A percentile compares a stretch with the other conserved stretches of the same genome.
These are phyloP conservation scores for Asterionellopsis glacialis DNA, from an alignment of 108 stramenopile species.

Conservation along the genomic window DNA sequence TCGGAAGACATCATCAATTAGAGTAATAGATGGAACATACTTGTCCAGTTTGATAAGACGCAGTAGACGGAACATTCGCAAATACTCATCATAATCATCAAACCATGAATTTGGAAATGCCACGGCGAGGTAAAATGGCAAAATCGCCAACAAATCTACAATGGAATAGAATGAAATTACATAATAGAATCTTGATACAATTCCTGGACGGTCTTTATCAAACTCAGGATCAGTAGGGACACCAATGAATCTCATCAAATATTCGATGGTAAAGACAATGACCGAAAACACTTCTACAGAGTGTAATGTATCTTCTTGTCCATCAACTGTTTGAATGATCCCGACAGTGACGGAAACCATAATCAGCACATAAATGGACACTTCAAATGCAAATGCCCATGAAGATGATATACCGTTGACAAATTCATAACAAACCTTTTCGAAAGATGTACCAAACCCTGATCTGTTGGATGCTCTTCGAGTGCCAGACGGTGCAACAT, in stretches of 20 bases:
- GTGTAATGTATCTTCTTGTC: slow-evolving; percentile 51
- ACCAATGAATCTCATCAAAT: slow-evolving; percentile 71
- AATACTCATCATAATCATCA: slow-evolving; percentile 82
- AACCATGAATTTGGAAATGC: slow-evolving; percentile 54
- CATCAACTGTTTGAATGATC: slow-evolving; percentile 60
- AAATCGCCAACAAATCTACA: slow-evolving; percentile 80
- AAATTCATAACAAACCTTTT: slow-evolving; percentile 45
- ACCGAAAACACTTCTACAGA: slow-evolving; percentile 73
- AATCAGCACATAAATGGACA: slow-evolving; percentile 65
- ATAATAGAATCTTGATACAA: slow-evolving; percentile 48
- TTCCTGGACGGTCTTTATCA: slow-evolving; percentile 22
- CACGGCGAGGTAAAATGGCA: slow-evolving; percentile 79
- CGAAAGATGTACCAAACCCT: slow-evolving; percentile 17
- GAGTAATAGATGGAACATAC: slow-evolving; percentile 79
- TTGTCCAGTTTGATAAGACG: slow-evolving; percentile 88
- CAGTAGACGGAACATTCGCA: slow-evolving; percentile 81
- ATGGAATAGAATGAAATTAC: slow-evolving; percentile 81
- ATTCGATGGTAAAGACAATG: slow-evolving; percentile 85
- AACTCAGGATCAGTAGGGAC: slow-evolving; percentile 70
- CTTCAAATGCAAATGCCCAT: slow-evolving; percentile 48
- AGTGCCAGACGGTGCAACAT: background rate
- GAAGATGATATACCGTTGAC: slow-evolving; percentile 64
- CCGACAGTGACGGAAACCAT: slow-evolving; percentile 57
- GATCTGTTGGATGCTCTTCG: slow-evolving; percentile 2
- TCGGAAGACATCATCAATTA: slow-evolving; percentile 87